Base-by-base conservation (phyloP, 2,329 filamentous ascomycete species). In the Hypomyces rosellus region DNA sequence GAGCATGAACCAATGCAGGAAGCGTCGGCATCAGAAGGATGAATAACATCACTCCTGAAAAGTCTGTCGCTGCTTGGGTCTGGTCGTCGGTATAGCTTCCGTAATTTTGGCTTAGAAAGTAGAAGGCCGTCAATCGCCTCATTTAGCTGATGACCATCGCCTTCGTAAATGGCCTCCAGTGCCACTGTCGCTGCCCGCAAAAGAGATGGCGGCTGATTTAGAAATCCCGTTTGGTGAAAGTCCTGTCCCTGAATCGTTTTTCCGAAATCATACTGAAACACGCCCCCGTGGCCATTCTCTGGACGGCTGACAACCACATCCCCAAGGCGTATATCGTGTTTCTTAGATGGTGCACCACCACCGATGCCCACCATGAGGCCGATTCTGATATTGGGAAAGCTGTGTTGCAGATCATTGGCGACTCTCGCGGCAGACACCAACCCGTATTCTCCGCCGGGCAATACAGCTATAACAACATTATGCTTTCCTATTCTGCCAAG, bases 311-410 rank as follows among this genome's bases (percentile, higher is more conserved):
- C 58, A 0, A 62, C 56, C 1, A 63, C 30, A 37, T 63, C 60
- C 1, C 61, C 61, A 0, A 62, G 57, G 4, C 67, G 62, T 1
- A 72, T 62, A 14, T 71, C 66, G 20, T 65, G 52, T 4, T 59
- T 51, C 1, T 5, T 0, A 37, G 52, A 72, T 51, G 69, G 69
- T 0, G 60, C 65, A 3, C 67, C 68, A 25, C 18, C 34, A 12
- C 18, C 45, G 7, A 46, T 46, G 30, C 45, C 45, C 3, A 39
- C 34, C 18, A 46, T 30, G 11, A 49, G 44, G 1, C 61, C 61
- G 5, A 67, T 51, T 8, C 57, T 47, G 5, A 70, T 37, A 4
- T 62, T 57, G 0, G 59, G 59, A 38, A 66, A 69, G 46, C 56
- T 68, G 4, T 50, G 55, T 0, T 60, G 44, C 58, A 68, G 62